phyloP scores from a whole-genome alignment of 345 rosid species.

The Ailanthus altissimus region DNA sequence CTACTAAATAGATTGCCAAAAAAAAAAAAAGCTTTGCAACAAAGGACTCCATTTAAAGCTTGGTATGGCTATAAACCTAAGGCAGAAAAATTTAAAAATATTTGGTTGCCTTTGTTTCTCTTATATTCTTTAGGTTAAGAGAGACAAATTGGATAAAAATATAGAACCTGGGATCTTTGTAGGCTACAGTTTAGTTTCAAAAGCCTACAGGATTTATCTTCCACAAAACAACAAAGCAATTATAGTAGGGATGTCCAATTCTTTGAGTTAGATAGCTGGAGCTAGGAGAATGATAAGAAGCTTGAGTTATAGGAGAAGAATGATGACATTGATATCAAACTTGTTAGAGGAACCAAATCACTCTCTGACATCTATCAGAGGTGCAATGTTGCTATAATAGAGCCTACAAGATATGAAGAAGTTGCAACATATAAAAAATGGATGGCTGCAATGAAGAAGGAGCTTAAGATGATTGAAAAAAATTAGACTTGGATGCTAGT shows the following conservation, averaged over 20 bases:
- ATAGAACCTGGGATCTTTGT: background rate
- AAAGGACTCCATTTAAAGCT: background rate
- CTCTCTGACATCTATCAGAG: too few species aligned
- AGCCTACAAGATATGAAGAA: background rate
- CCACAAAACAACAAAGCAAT: background rate
- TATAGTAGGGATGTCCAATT: background rate
- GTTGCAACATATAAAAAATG: background rate
- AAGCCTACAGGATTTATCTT: background rate
- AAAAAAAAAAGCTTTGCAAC: background rate
- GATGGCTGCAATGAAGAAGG: constrained; percentile 8
- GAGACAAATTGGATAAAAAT: background rate
- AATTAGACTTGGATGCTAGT: constrained; percentile 5
- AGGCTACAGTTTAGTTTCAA: background rate
- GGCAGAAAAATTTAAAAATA: too few species aligned
- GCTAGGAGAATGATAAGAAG: background rate
- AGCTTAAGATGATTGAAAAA: constrained; percentile 6
- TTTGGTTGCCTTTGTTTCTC: too few species aligned
- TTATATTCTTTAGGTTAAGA: too few species aligned
- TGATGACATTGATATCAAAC: background rate
- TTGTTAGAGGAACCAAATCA: too few species aligned
- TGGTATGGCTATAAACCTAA: background rate
- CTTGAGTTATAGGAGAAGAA: background rate
- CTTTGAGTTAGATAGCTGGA: background rate
- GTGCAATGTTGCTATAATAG: background rate
- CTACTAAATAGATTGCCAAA: background rate